Conservation (phyloP, 805 yeast genomes). For the Pichia heedii region DNA sequence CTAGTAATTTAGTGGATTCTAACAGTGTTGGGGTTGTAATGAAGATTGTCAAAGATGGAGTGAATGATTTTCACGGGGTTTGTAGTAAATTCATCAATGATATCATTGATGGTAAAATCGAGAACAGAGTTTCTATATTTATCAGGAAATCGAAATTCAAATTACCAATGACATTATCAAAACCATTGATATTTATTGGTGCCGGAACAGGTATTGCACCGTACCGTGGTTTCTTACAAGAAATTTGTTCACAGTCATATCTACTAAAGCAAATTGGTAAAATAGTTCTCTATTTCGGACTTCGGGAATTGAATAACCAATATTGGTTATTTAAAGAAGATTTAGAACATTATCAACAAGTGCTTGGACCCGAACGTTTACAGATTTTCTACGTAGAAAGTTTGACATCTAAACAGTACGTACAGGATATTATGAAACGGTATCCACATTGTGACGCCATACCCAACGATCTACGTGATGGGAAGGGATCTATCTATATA, state of each 20-base stretch:
- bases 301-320: background rate
- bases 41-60: constrained; percentile 57
- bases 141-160: constrained; percentile 84
- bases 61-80: constrained; percentile 54
- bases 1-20: constrained; percentile 56
- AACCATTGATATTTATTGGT: constrained; percentile 85
- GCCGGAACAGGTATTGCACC: constrained; percentile 99
- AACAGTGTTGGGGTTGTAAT: constrained; percentile 68
- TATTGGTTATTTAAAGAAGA: background rate
- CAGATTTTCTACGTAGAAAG: constrained; percentile 39
- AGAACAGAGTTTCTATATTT: constrained; percentile 64
- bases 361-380: constrained; percentile 39
- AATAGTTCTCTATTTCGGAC: constrained; percentile 70
- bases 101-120: constrained; percentile 42
- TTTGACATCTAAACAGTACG: constrained; percentile 47
- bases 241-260: constrained; percentile 30
- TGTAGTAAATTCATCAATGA: constrained; percentile 74
- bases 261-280: constrained; percentile 41
- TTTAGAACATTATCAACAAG: constrained; percentile 52
- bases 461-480: constrained; percentile 35
- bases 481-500: constrained; percentile 78
- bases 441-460: constrained; percentile 27
- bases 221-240: constrained; percentile 84
- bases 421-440: constrained; percentile 62
- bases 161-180: constrained; percentile 67